phyloP scores from a whole-genome alignment of 1,139 yeast species.

The Saccharomyces hybrid region DNA sequence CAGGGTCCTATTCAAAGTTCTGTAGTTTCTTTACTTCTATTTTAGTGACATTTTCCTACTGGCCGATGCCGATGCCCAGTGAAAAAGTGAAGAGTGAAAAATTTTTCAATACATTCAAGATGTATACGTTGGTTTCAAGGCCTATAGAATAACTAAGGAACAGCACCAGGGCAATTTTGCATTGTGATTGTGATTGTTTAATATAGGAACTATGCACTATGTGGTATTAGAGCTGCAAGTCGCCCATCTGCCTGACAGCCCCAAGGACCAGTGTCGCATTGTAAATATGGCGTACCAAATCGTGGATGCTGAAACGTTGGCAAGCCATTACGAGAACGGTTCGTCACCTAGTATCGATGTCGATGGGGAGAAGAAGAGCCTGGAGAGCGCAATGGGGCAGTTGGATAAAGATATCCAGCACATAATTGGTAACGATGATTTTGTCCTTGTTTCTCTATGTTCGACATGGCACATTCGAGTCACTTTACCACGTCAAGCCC shows the following conservation, averaged over 20 bases:
- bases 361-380: background rate
- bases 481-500: slow-evolving; percentile 71
- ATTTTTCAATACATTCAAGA: background rate
- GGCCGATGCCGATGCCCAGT: slow-evolving; percentile 1
- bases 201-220: slow-evolving; percentile 18
- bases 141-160: background rate
- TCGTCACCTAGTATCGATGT: background rate
- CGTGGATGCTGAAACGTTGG: slow-evolving; percentile 18
- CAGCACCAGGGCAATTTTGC: background rate
- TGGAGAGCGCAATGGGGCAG: slow-evolving; percentile 2
- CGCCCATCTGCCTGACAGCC: slow-evolving; percentile 22
- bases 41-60: background rate
- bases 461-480: slow-evolving; percentile 64
- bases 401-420: slow-evolving; percentile 8
- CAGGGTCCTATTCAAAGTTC: background rate
- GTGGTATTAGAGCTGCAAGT: slow-evolving; percentile 28
- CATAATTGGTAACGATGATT: slow-evolving; percentile 38
- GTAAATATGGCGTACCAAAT: slow-evolving; percentile 21
- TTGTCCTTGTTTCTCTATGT: slow-evolving; percentile 61
- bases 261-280: slow-evolving; percentile 27
- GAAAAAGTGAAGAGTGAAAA: background rate
- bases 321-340: slow-evolving; percentile 3
- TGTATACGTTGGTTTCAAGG: background rate
- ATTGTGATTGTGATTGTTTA: slow-evolving; percentile 1
- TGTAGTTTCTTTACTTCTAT: background rate